Evolutionary conservation across 2,329 filamentous ascomycete species (phyloP).

Genomic region (Paecilomyces sp.): DNA sequence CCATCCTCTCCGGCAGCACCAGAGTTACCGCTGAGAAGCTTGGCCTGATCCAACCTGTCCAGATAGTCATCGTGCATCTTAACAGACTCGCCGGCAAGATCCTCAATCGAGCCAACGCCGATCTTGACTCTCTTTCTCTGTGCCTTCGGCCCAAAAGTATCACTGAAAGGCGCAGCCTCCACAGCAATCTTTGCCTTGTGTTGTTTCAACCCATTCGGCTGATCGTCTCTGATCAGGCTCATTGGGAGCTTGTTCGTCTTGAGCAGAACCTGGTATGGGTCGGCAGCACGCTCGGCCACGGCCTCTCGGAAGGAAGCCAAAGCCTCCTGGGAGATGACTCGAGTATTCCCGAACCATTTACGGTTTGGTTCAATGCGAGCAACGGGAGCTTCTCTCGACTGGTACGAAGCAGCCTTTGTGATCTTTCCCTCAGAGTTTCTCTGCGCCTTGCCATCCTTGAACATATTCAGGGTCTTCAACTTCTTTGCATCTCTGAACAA

Average conservation of each 20-base stretch:
- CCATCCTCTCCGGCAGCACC: slow-evolving; percentile 48
- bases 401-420: slow-evolving; percentile 73
- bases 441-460: slow-evolving; percentile 77
- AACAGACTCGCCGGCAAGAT: slow-evolving; percentile 71
- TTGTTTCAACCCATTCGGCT: slow-evolving; percentile 79
- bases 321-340: slow-evolving; percentile 83
- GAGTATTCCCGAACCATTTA: slow-evolving; percentile 96
- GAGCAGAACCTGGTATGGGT: slow-evolving; percentile 90
- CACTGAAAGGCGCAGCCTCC: slow-evolving; percentile 75
- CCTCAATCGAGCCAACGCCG: slow-evolving; percentile 70
- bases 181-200: slow-evolving; percentile 92
- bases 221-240: slow-evolving; percentile 78
- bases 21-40: slow-evolving; percentile 64
- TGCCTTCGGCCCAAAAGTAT: slow-evolving; percentile 88
- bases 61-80: slow-evolving; percentile 76
- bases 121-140: slow-evolving; percentile 91
- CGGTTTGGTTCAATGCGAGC: slow-evolving; percentile 92
- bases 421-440: slow-evolving; percentile 79
- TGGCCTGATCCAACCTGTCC: slow-evolving; percentile 72
- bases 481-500: slow-evolving; percentile 63
- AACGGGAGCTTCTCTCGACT: slow-evolving; percentile 71
- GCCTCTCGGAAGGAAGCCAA: slow-evolving; percentile 82
- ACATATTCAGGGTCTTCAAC: slow-evolving; percentile 81
- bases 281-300: slow-evolving; percentile 79
- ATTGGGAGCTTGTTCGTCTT: slow-evolving; percentile 97